Conservation (phyloP, 192 early-diverging fungal species). For the Coemansia sp. region DNA sequence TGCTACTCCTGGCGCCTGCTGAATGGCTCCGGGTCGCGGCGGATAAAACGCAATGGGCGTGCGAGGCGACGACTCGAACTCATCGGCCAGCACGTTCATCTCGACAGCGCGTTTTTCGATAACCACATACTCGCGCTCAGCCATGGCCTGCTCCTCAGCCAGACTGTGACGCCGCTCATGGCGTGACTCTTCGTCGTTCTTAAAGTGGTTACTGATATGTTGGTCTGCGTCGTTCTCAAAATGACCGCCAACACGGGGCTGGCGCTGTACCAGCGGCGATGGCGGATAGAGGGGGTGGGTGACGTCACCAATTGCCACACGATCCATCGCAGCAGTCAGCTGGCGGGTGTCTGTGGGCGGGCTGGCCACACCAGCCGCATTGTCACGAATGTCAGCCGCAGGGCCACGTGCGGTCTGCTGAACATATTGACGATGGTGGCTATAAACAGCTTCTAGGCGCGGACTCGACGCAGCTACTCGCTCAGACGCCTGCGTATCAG, state of each 20-base stretch:
- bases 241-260: background rate
- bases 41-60: slow-evolving; percentile 45
- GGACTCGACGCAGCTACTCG: background rate
- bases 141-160: slow-evolving; percentile 55
- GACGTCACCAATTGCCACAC: slow-evolving; percentile 11
- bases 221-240: background rate
- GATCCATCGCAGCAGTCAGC: slow-evolving; percentile 13
- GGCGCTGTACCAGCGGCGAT: slow-evolving; percentile 3
- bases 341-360: background rate
- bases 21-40: slow-evolving; percentile 36
- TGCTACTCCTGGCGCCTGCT: slow-evolving; percentile 42
- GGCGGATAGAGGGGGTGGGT: slow-evolving; percentile 5
- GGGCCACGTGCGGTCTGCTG: background rate
- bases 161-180: slow-evolving; percentile 19
- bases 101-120: slow-evolving; percentile 71
- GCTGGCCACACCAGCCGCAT: background rate
- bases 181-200: background rate
- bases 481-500: background rate
- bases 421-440: slow-evolving; percentile 8
- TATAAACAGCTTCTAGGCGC: background rate
- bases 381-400: slow-evolving; percentile 3
- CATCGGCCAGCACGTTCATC: slow-evolving; percentile 75
- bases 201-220: background rate
- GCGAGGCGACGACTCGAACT: slow-evolving; percentile 53
- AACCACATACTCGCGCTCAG: slow-evolving; percentile 74